Base-by-base conservation (phyloP, 1,284 basidiomycete species). In the Cutaneotrichosporon sp. region DNA sequence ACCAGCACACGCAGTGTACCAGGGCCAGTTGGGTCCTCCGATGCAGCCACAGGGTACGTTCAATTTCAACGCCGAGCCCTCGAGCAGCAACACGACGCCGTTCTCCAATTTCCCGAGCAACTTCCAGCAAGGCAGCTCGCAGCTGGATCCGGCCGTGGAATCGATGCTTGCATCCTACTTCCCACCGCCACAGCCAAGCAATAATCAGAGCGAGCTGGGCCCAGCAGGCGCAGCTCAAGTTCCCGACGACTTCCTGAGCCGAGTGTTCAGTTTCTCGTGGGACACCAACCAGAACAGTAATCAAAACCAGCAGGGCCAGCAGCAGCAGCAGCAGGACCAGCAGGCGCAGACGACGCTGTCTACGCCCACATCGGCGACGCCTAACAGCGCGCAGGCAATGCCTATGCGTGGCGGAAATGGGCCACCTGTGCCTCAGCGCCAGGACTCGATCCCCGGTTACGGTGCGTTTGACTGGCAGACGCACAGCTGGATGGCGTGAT, bases 221-320 rank as follows among this genome's bases (percentile, higher is more conserved):
- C 51, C 55, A 10, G 59, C 55, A 8, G 52, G 39, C 17, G 42
- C 46, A 12, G 41, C 49, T 14, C 59, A 61, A 41, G 64, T 63
- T 2, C 72, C 72, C 12, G 72, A 74, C 35, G 72, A 74, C 56
- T 74, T 74, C 61, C 49, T 74, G 20, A 61, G 56, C 37, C 59
- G 68, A 15, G 68, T 74, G n/a, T 72, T 74, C 55, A 66, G 65
- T 46, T 71, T 72, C 54, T 63, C 65, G 15, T 74, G 72, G 72
- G 70, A 74, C 54, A 61, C 46, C 20, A 54, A 48, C 48, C 51
- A 52, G 20, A 22, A 22, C 14, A 50, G 22, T 33, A 22, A 34
- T 14, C 33, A 37, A 22, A 51, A 56, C 37, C 51, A 53, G 38
- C 22, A 30, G 36, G 50, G 49, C 17, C 46, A 42, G 40, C 49